Percentiles rank a stretch among this genome's conserved stretches.
Evolutionary conservation across 768 basidiomycete species (phyloP).

Genomic region (Flagelloscypha sp.): DNA sequence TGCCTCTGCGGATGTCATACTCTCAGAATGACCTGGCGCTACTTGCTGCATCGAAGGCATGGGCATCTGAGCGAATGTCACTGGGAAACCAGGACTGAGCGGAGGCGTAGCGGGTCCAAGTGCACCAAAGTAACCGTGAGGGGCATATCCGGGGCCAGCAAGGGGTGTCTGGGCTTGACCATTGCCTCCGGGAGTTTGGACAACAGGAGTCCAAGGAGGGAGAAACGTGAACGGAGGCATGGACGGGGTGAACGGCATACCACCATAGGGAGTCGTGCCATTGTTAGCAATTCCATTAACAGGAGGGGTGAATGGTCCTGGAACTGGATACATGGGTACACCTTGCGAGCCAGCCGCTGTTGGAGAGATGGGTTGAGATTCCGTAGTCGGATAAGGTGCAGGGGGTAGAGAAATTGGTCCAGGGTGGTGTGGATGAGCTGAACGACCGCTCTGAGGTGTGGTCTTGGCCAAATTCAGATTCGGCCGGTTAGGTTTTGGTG

Average conservation of each 20-base stretch:
- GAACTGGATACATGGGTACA: slow-evolving; percentile 17
- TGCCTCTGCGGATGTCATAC: not conserved
- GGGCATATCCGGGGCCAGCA: slow-evolving; percentile 12
- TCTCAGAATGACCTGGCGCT: slow-evolving; percentile 7
- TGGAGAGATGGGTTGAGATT: too few species aligned
- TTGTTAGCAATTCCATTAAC: slow-evolving; percentile 14
- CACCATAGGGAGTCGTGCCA: slow-evolving; percentile 55
- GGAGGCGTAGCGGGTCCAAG: too few species aligned
- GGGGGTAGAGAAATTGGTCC: slow-evolving; percentile 66
- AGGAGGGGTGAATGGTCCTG: slow-evolving; percentile 18
- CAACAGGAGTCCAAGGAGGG: slow-evolving; percentile 29
- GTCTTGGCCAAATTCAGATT: slow-evolving; percentile 12
- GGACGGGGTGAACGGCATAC: slow-evolving; percentile 92
- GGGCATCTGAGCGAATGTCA: slow-evolving; percentile 3
- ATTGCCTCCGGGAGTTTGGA: slow-evolving; percentile 25
- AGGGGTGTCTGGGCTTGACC: slow-evolving; percentile 8
- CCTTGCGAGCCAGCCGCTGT: too few species aligned
- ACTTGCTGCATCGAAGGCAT: slow-evolving; percentile 3
- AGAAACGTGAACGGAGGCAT: slow-evolving; percentile 94
- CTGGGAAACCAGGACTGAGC: too few species aligned
- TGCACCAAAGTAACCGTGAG: too few species aligned
- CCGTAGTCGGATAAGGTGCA: too few species aligned
- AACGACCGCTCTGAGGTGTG: slow-evolving; percentile 18
- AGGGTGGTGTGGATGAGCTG: slow-evolving; percentile 46
- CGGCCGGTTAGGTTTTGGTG: slow-evolving; percentile 6